Percentiles rank a stretch among this genome's conserved stretches.
These are phyloP conservation scores for Colletotrichum camelliae DNA, from an alignment of 2,329 filamentous ascomycete species.

Conservation along the genomic window DNA sequence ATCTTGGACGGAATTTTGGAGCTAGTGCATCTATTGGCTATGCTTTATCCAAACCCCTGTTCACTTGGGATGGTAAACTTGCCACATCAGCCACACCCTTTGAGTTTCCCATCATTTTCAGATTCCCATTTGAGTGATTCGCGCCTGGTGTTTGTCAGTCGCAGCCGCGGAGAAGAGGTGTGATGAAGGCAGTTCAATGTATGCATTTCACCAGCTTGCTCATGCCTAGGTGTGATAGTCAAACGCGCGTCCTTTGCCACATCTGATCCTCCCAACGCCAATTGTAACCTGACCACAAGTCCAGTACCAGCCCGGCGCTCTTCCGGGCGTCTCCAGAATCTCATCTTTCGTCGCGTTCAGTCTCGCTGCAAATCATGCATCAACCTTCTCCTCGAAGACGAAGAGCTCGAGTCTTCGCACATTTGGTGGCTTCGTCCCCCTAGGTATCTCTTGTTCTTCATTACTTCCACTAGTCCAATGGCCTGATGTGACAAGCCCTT, in stretches of 20 bases:
- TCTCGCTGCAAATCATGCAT: background rate
- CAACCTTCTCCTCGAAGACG: background rate
- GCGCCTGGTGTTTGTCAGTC: background rate
- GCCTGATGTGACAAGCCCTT: background rate
- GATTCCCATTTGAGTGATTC: background rate
- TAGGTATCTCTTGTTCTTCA: background rate
- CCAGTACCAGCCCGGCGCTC: background rate
- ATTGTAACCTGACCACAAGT: background rate
- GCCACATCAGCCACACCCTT: constrained; percentile 18
- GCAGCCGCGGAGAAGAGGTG: background rate
- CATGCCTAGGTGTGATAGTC: background rate
- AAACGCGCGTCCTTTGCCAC: constrained; percentile 13
- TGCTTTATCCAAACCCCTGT: background rate
- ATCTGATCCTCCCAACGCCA: background rate
- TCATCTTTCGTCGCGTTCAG: background rate
- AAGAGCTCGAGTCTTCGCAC: background rate
- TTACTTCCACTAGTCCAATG: background rate
- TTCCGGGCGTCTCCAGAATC: background rate
- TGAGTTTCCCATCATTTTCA: background rate
- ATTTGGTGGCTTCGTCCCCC: background rate
- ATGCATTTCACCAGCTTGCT: background rate
- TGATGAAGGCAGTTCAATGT: background rate
- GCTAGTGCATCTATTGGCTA: background rate
- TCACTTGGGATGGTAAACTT: background rate
- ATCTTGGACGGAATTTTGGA: background rate